Percentiles rank a stretch among this genome's conserved stretches.
Conservation (phyloP, 148 eudicot genomes). For the Polygonum maritimum region DNA sequence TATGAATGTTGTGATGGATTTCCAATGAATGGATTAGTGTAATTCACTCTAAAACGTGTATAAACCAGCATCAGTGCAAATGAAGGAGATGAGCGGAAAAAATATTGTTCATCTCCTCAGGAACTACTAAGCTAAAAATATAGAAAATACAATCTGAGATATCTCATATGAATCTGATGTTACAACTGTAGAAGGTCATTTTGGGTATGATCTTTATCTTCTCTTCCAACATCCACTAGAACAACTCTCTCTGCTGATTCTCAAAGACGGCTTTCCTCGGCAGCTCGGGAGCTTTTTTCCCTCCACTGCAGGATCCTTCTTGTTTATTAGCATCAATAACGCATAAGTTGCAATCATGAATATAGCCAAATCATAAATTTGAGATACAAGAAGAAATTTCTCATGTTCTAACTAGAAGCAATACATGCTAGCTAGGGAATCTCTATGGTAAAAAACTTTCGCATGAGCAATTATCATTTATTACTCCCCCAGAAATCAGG, state of each 20-base stretch:
- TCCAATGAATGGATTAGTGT: no score
- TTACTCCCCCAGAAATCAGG: background rate
- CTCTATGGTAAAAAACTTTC: no score
- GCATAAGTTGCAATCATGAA: background rate
- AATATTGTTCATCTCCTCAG: slow-evolving; percentile 1
- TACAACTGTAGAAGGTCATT: no score
- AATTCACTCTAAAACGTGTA: no score
- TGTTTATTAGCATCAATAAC: background rate
- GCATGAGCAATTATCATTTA: background rate
- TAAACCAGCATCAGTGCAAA: no score
- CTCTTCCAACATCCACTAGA: slow-evolving; percentile 93
- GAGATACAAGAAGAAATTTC: background rate
- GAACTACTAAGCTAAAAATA: background rate
- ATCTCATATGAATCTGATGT: no score
- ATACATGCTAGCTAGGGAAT: no score
- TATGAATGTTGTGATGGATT: no score
- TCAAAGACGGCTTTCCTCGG: slow-evolving; percentile 47
- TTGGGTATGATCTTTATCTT: slow-evolving; percentile 79
- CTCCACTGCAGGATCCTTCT: background rate
- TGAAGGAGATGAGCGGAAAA: background rate
- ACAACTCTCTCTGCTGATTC: slow-evolving; percentile 69
- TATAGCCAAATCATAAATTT: background rate
- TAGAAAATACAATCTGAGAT: background rate
- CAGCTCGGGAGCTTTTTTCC: slow-evolving; percentile 16
- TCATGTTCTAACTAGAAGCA: background rate